Percentiles rank a stretch among this genome's conserved stretches.
Evolutionary conservation across 169 alveolate genomes (phyloP).

Genomic region (Plasmodium gonderi): DNA sequence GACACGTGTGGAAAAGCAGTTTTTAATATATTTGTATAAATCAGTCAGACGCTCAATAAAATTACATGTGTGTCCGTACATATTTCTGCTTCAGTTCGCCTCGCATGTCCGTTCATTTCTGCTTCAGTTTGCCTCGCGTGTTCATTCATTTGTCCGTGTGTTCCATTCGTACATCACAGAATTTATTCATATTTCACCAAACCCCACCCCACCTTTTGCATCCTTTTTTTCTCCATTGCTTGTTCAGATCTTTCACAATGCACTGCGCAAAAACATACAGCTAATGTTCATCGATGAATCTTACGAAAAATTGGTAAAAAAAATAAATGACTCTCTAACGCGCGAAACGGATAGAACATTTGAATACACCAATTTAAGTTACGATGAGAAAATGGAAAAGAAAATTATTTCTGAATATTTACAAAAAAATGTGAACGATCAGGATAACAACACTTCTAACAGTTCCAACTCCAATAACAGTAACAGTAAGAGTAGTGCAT

Average conservation of each 20-base stretch:
- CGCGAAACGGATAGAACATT: constrained; percentile 37
- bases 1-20: too few species aligned
- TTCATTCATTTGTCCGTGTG: not conserved
- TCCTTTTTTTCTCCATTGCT: not conserved
- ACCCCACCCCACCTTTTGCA: not conserved
- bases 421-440: not conserved
- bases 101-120: not conserved
- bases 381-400: constrained; percentile 34
- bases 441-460: not conserved
- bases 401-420: not conserved
- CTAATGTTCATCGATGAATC: constrained; percentile 47
- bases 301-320: constrained; percentile 29
- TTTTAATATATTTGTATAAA: too few species aligned
- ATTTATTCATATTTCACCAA: not conserved
- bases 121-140: not conserved
- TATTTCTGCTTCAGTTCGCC: not conserved
- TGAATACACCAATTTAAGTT: constrained; percentile 36
- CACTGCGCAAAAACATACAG: constrained; percentile 45
- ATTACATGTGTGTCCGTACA: too few species aligned
- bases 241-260: constrained; percentile 52
- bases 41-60: too few species aligned
- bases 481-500: not conserved
- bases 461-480: constrained; percentile 13
- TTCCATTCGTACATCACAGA: not conserved
- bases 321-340: constrained; percentile 30